Evolutionary conservation across 805 yeast species (phyloP).

Genomic region (Diddensiella santjacobensis): DNA sequence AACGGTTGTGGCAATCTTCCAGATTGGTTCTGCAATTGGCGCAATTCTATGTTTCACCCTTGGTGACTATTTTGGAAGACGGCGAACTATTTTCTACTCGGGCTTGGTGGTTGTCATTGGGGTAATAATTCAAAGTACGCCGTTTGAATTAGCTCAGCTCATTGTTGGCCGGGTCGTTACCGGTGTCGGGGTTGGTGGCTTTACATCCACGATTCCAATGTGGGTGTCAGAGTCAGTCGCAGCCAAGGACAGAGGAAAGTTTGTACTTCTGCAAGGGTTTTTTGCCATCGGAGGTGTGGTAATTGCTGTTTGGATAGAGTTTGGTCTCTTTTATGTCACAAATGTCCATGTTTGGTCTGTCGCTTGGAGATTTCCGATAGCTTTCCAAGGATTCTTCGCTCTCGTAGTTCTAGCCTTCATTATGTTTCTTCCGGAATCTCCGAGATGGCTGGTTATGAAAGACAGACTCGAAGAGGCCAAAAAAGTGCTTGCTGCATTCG

Average conservation of each 20-base stretch:
- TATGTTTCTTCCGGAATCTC: constrained; percentile 48
- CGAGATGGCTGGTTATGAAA: constrained; percentile 40
- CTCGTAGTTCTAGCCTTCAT: constrained; percentile 39
- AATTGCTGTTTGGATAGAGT: constrained; percentile 54
- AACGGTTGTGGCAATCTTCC: constrained; percentile 40
- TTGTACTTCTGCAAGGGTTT: constrained; percentile 64
- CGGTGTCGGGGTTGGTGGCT: constrained; percentile 10
- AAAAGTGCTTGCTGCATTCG: constrained; percentile 48
- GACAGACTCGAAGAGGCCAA: constrained; percentile 27
- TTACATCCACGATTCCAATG: constrained; percentile 10
- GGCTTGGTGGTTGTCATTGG: constrained; percentile 1
- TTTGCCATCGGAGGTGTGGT: constrained; percentile 37
- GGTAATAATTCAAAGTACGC: constrained; percentile 51
- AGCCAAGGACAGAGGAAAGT: constrained; percentile 66
- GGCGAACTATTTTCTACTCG: constrained; percentile 5
- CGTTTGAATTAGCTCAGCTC: constrained; percentile 38
- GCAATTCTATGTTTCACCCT: constrained; percentile 52
- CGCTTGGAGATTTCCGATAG: constrained; percentile 69
- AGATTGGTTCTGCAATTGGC: constrained; percentile 67
- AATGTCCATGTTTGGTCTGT: constrained; percentile 30
- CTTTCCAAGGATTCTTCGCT: constrained; percentile 49
- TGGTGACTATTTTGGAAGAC: constrained; percentile 57
- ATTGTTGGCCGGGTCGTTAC: constrained; percentile 6
- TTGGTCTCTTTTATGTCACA: constrained; percentile 18
- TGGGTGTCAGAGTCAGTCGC: constrained; percentile 62